Base-by-base conservation (phyloP, 192 early-diverging fungal species). In the Podila horticola region DNA sequence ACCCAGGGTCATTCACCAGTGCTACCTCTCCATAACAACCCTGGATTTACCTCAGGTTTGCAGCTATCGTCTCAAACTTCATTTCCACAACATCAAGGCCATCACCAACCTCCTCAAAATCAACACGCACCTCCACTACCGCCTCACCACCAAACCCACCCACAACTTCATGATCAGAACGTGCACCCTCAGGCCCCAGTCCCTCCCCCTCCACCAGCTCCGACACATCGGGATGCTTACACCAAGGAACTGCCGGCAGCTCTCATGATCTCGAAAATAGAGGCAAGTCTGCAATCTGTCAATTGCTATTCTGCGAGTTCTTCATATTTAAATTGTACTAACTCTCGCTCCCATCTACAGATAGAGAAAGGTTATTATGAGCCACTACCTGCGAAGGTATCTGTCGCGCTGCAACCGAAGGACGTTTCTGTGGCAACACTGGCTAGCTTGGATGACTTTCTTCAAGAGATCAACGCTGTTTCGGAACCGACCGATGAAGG, bases 191-290 rank as follows among this genome's bases (percentile, higher is more conserved):
- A 30, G 24, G 36, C 55, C 10, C 58, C 69, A 31, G 29, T 12
- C 9, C 33, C 51, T 7, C 30, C 41, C 5, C 67, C 68, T 17
- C 75, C 74, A 36, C 51, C 66, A 26, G 66, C 49, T 24, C 71
- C 71, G 15, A 73, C 77, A 2, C 67, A 73, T 58, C 58, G 67
- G 0, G 77, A 81, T 64, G 65, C 67, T 5, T 64, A 69, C 12
- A 69, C 71, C 8, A 66, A 61, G 4, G 71, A 81, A 15, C 24
- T 81, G 28, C 67, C 71, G 38, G 77, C 77, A 13, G 77, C 51
- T 24, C 48, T 69, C 4, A 81, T 81, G 77, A 61, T 73, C 29
- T 81, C 77, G 17, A 81, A 66, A 22, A 66, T 81, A 26, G 77
- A 81, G 60, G 77, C 41, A 75, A 64, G 34, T 65, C 0, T 45